These are phyloP conservation scores for Graphiopsis chlorocephala DNA, from an alignment of 2,329 filamentous ascomycete genomes.

Conservation along the genomic window DNA sequence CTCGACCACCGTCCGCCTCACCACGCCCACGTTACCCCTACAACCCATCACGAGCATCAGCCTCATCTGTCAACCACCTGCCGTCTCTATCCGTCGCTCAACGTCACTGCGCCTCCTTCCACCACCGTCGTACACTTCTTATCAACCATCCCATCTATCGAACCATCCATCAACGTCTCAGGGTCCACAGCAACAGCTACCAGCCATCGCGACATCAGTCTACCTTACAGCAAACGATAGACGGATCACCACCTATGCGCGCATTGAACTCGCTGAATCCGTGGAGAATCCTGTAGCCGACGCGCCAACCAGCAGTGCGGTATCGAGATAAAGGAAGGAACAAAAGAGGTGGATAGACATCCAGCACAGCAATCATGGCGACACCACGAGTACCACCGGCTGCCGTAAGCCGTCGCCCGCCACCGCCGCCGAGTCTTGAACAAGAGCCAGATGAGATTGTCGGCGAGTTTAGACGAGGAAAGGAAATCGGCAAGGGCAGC, in stretches of 20 bases:
- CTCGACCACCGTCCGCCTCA: slow-evolving; percentile 8
- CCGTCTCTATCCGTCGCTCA: neutral
- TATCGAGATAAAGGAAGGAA: neutral
- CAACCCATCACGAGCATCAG: slow-evolving; percentile 12
- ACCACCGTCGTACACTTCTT: neutral
- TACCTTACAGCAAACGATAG: neutral
- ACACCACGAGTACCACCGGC: slow-evolving; percentile 25
- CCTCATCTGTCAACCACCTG: slow-evolving; percentile 1
- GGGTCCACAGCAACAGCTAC: slow-evolving; percentile 7
- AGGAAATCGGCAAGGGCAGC: slow-evolving; percentile 94
- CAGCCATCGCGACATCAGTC: slow-evolving; percentile 1
- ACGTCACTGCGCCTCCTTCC: neutral
- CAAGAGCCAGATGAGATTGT: slow-evolving; percentile 47
- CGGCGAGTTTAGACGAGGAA: slow-evolving; percentile 76
- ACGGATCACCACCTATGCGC: slow-evolving; percentile 1
- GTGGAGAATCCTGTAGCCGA: neutral
- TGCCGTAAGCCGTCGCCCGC: slow-evolving; percentile 35
- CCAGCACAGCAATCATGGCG: slow-evolving; percentile 28
- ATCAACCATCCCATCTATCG: slow-evolving; percentile 6
- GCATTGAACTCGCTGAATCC: neutral
- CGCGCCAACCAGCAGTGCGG: neutral
- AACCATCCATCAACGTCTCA: slow-evolving; percentile 6
- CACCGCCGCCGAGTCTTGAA: slow-evolving; percentile 29
- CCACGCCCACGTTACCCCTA: slow-evolving; percentile 11
- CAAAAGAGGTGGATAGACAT: neutral